Evolutionary conservation across 257 asterid genomes (phyloP).

Genomic region (Petunia axillaris): DNA sequence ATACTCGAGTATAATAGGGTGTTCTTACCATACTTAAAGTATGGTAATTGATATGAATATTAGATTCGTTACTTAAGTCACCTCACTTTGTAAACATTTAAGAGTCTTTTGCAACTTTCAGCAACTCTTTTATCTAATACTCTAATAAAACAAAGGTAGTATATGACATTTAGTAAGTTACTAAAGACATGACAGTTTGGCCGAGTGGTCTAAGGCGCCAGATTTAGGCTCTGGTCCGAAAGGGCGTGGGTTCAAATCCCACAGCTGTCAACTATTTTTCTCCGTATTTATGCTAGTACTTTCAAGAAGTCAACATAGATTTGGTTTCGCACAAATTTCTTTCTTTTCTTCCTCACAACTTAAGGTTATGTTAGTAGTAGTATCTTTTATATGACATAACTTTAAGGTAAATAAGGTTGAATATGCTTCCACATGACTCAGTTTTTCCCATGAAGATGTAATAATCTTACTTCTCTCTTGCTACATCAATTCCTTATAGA

Average conservation of each 20-base stretch:
- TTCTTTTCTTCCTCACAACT: too few relatives aligned
- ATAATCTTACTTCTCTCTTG: background rate
- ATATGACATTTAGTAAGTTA: too few relatives aligned
- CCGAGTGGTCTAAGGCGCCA: constrained; percentile 99
- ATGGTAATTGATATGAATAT: background rate
- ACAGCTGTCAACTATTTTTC: constrained; percentile 65
- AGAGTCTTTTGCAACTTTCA: background rate
- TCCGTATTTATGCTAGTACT: background rate
- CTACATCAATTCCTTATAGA: background rate
- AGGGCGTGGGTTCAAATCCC: constrained; percentile 99
- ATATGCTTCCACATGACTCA: background rate
- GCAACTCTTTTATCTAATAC: background rate
- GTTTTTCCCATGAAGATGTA: background rate
- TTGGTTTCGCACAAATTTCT: background rate
- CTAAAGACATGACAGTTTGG: constrained; percentile 69
- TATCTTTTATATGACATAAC: background rate
- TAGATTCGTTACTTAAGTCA: background rate
- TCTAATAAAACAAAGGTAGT: too few relatives aligned
- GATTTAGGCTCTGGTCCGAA: constrained; percentile 99
- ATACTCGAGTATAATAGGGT: too few relatives aligned
- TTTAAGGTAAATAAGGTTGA: background rate
- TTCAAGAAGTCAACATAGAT: background rate
- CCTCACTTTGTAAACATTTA: background rate
- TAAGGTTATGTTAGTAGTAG: background rate
- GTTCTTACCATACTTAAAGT: background rate